These are phyloP conservation scores for Geotrichum siamense DNA, from an alignment of 1,139 yeast genomes.

Conservation along the genomic window DNA sequence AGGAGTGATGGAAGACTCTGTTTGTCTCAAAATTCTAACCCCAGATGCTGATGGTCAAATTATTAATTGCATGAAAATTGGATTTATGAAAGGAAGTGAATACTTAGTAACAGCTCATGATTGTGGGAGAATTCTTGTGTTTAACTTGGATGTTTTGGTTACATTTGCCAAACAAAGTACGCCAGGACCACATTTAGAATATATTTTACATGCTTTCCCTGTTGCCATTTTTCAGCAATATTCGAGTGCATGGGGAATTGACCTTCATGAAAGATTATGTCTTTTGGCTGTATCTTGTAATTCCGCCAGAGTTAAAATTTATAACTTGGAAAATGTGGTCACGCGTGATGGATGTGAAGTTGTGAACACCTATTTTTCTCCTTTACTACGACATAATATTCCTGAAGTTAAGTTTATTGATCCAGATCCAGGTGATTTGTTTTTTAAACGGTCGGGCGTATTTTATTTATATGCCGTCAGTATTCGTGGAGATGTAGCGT, in stretches of 20 bases:
- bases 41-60: conserved; percentile 21
- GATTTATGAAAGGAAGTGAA: conserved; percentile 21
- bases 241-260: conserved; percentile 63
- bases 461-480: conserved; percentile 26
- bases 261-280: conserved; percentile 36
- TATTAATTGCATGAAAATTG: conserved; percentile 43
- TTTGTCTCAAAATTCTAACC: not conserved
- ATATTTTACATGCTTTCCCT: conserved; percentile 3
- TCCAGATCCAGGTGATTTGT: conserved; percentile 21
- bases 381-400: conserved; percentile 48
- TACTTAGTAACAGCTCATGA: conserved; percentile 46
- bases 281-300: conserved; percentile 54
- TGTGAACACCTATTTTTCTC: conserved; percentile 28
- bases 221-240: conserved; percentile 8
- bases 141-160: conserved; percentile 31
- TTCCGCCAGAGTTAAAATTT: conserved; percentile 42
- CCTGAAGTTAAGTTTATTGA: conserved; percentile 48
- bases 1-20: not conserved
- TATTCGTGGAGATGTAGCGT: conserved; percentile 26
- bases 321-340: not conserved
- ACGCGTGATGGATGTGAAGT: not conserved
- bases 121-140: conserved; percentile 49
- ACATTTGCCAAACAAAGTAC: not conserved
- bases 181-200: not conserved
- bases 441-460: conserved; percentile 16